These are phyloP conservation scores for Linanthus parryae DNA, from an alignment of 148 eudicot genomes.

Conservation along the genomic window DNA sequence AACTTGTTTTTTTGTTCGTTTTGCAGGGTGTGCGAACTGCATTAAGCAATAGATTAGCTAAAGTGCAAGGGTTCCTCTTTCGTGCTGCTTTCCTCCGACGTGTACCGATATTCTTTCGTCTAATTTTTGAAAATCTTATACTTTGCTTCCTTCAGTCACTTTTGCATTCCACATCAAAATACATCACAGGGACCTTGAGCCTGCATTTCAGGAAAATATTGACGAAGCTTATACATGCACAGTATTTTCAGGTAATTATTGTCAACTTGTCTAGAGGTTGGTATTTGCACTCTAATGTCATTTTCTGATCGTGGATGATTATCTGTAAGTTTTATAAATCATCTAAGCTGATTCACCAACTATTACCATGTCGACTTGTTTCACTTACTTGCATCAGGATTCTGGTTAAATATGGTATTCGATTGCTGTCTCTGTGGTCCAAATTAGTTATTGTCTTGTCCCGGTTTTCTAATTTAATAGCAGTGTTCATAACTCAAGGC, in stretches of 20 bases:
- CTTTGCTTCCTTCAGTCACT: slow-evolving; percentile 87
- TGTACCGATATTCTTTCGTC: slow-evolving; percentile 77
- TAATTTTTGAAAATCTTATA: slow-evolving; percentile 80
- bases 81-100: slow-evolving; percentile 98
- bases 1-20: background rate
- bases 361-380: no score
- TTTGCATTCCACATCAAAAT: slow-evolving; percentile 86
- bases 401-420: no score
- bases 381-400: no score
- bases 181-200: slow-evolving; percentile 86
- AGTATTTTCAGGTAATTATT: slow-evolving; percentile 82
- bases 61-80: slow-evolving; percentile 95
- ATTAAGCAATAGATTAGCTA: slow-evolving; percentile 91
- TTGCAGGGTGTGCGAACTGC: slow-evolving; percentile 87
- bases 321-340: no score
- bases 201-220: slow-evolving; percentile 81
- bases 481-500: no score
- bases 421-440: no score
- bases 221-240: slow-evolving; percentile 83
- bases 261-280: no score
- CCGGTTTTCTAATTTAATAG: no score
- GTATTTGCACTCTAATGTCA: no score
- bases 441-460: no score
- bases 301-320: no score
- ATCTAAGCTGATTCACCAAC: no score